Conservation (phyloP, 106 monocot species). For the Platanthera zijinensis region DNA sequence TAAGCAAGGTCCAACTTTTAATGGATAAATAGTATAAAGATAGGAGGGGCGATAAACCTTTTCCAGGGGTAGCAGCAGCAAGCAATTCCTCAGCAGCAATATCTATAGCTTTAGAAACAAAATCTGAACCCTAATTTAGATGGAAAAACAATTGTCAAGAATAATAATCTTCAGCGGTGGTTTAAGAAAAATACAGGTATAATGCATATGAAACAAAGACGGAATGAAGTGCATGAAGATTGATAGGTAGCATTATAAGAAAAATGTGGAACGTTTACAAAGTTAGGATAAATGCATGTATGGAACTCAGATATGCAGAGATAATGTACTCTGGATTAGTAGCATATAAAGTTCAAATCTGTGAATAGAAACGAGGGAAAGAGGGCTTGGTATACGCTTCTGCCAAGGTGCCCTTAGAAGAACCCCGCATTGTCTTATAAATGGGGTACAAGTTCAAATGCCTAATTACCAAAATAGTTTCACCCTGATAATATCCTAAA, state of each 20-base stretch:
- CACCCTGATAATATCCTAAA: too few relatives aligned
- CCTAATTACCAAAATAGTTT: too few relatives aligned
- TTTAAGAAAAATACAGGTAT: background rate
- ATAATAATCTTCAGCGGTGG: background rate
- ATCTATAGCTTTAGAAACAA: conserved; percentile 75
- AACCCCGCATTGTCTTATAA: too few relatives aligned
- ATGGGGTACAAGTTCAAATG: too few relatives aligned
- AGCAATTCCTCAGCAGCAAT: conserved; percentile 61
- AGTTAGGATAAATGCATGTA: background rate
- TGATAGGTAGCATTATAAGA: background rate
- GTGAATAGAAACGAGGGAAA: background rate
- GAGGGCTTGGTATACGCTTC: too few relatives aligned
- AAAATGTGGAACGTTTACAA: background rate
- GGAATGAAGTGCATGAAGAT: background rate
- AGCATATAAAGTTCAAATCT: background rate
- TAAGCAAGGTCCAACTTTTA: background rate
- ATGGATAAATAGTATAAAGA: background rate
- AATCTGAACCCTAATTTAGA: conserved; percentile 49
- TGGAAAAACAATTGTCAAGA: background rate
- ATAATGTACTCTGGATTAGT: background rate
- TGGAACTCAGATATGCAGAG: background rate
- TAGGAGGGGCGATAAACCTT: conserved; percentile 35
- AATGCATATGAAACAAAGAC: background rate
- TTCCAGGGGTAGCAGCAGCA: conserved; percentile 70
- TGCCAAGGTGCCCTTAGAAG: too few relatives aligned